Conservation (phyloP, 139 green algal species). For the Picochlorum sp. region DNA sequence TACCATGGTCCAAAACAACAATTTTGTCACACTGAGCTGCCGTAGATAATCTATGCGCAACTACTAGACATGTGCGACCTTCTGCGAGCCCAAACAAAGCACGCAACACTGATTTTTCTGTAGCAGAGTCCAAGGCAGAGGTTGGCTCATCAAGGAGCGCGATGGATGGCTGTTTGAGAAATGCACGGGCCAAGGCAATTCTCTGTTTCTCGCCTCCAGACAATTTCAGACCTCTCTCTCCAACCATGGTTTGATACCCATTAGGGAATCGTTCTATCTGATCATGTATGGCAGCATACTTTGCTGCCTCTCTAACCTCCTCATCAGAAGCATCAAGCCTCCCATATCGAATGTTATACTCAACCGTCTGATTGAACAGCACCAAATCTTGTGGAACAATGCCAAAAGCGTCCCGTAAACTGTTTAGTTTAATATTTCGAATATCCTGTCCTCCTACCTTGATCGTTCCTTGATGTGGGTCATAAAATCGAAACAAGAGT, state of each 20-base stretch:
- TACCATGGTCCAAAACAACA: conserved; percentile 74
- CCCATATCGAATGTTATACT: conserved; percentile 85
- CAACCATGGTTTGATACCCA: conserved; percentile 85
- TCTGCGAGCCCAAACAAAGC: conserved; percentile 30
- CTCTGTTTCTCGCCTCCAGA: conserved; percentile 92
- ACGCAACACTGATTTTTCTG: conserved; percentile 48
- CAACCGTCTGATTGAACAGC: conserved; percentile 95
- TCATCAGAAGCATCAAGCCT: conserved; percentile 46
- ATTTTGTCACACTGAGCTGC: conserved; percentile 83
- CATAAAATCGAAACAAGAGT: conserved; percentile 83
- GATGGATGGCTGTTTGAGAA: conserved; percentile 63
- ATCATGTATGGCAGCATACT: conserved; percentile 66
- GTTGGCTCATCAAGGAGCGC: conserved; percentile 93
- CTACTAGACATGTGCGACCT: conserved; percentile 85
- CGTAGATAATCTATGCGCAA: conserved; percentile 93
- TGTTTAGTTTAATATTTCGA: conserved; percentile 33
- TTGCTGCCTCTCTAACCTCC: conserved; percentile 34
- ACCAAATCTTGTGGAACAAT: conserved; percentile 76
- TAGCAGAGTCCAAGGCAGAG: conserved; percentile 74
- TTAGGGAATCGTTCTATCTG: conserved; percentile 80
- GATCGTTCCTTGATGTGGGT: conserved; percentile 58
- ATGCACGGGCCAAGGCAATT: conserved; percentile 79
- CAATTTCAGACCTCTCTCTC: conserved; percentile 88
- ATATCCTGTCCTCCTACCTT: conserved; percentile 57
- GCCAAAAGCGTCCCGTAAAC: conserved; percentile 44